A percentile compares a stretch with the other conserved stretches of the same genome.
These are phyloP conservation scores for Ceratocystis huliohia DNA, from an alignment of 2,329 filamentous ascomycete species.

Conservation along the genomic window DNA sequence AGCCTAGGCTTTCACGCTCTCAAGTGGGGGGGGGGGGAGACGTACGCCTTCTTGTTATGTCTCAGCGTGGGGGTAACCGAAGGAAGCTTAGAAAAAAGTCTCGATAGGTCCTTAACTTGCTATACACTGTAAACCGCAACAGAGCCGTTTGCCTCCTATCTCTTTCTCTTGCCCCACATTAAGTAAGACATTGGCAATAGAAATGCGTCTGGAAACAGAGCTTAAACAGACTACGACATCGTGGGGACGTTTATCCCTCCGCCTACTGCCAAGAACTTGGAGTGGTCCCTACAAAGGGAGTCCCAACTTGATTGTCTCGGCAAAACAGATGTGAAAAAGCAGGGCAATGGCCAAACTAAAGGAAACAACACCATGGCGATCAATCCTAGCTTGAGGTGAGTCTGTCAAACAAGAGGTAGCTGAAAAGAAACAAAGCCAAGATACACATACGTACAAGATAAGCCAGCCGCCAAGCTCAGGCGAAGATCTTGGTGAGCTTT, in stretches of 20 bases:
- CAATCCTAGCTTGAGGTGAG: background rate
- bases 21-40: too few relatives aligned
- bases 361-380: background rate
- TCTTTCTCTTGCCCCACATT: background rate
- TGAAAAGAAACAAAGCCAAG: background rate
- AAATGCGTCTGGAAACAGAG: slow-evolving; percentile 10
- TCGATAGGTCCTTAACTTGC: too few relatives aligned
- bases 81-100: background rate
- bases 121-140: too few relatives aligned
- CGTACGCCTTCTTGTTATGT: background rate
- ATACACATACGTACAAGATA: background rate
- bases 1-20: background rate
- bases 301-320: background rate
- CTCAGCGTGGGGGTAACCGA: background rate
- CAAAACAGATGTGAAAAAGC: slow-evolving; percentile 1
- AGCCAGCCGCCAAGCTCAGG: background rate
- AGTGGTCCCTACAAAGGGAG: background rate
- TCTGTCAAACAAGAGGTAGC: background rate
- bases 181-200: slow-evolving; percentile 13
- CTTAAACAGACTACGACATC: slow-evolving; percentile 11
- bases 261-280: slow-evolving; percentile 1
- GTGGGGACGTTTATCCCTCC: background rate
- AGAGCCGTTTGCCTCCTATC: background rate
- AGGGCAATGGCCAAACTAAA: background rate
- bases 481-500: background rate